Percentiles rank a stretch among this genome's conserved stretches.
Evolutionary conservation across 768 basidiomycete species (phyloP).

Genomic region (Trametes villosa): DNA sequence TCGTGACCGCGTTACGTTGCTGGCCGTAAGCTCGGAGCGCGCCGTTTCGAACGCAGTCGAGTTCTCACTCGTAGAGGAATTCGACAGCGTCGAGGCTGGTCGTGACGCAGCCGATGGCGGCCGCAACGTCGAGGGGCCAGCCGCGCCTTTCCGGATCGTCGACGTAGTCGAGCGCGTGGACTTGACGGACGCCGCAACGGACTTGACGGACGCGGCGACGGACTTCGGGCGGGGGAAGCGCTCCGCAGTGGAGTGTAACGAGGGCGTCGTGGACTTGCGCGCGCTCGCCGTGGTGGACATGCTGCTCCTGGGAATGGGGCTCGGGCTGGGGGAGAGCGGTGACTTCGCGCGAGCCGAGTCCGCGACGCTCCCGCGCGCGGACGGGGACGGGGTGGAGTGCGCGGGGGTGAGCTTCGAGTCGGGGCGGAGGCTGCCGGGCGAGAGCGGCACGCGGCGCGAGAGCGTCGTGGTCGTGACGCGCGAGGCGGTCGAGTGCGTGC

Average conservation of each 20-base stretch:
- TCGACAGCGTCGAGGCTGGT: constrained; percentile 25
- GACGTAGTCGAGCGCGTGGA: constrained; percentile 43
- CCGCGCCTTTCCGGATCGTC: constrained; percentile 40
- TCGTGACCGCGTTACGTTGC: constrained; percentile 38
- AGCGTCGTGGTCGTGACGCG: constrained; percentile 34
- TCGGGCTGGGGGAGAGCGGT: constrained; percentile 21
- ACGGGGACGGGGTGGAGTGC: constrained; percentile 25
- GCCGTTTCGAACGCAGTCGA: constrained; percentile 53
- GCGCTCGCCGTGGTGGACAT: constrained; percentile 15
- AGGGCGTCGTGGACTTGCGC: constrained; percentile 17
- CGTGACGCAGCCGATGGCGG: constrained; percentile 27
- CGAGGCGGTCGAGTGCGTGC: constrained; percentile 41
- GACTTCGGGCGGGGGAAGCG: constrained; percentile 30
- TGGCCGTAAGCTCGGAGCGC: constrained; percentile 40
- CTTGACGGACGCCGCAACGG: constrained; percentile 39
- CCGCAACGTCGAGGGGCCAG: constrained; percentile 33
- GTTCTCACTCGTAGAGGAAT: constrained; percentile 41
- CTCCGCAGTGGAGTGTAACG: constrained; percentile 23
- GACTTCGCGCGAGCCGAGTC: constrained; percentile 17
- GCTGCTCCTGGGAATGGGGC: constrained; percentile 11
- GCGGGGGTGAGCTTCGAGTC: constrained; percentile 76
- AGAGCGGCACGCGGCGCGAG: constrained; percentile 31
- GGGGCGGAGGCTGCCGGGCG: constrained; percentile 42
- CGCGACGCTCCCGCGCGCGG: constrained; percentile 24
- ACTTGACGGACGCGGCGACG: constrained; percentile 39